Evolutionary conservation across 805 yeast species (phyloP).

Genomic region (Candida qinlingensis): DNA sequence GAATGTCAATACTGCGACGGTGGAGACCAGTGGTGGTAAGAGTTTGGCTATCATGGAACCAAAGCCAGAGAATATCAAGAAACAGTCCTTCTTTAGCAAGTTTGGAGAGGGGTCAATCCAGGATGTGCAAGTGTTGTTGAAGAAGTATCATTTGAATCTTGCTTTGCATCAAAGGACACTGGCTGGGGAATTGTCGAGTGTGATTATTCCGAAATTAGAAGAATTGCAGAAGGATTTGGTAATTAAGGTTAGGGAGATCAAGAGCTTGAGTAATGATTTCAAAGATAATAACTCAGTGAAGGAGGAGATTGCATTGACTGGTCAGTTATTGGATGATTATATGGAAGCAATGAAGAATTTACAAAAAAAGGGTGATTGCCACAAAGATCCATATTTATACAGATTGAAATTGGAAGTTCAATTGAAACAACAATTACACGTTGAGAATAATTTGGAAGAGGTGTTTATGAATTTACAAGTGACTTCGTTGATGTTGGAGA

Average conservation of each 20-base stretch:
- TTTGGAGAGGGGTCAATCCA: constrained; percentile 72
- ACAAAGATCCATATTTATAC: constrained; percentile 72
- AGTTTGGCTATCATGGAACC: constrained; percentile 32
- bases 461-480: constrained; percentile 83
- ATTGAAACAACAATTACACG: constrained; percentile 68
- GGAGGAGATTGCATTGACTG: constrained; percentile 65
- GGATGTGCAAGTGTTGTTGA: constrained; percentile 69
- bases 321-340: constrained; percentile 48
- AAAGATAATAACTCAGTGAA: constrained; percentile 48
- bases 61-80: constrained; percentile 18
- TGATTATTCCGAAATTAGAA: constrained; percentile 62
- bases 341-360: constrained; percentile 54
- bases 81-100: constrained; percentile 56
- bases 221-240: constrained; percentile 68
- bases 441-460: constrained; percentile 82
- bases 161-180: constrained; percentile 52
- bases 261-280: constrained; percentile 75
- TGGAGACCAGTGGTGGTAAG: neutral
- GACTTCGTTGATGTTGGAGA: constrained; percentile 82
- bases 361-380: constrained; percentile 35
- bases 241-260: constrained; percentile 82
- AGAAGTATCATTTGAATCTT: constrained; percentile 61
- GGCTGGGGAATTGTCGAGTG: constrained; percentile 50
- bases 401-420: constrained; percentile 68
- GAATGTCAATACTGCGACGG: constrained; percentile 7